phyloP scores from a whole-genome alignment of 345 rosid genomes.

The Kandelia obovata region DNA sequence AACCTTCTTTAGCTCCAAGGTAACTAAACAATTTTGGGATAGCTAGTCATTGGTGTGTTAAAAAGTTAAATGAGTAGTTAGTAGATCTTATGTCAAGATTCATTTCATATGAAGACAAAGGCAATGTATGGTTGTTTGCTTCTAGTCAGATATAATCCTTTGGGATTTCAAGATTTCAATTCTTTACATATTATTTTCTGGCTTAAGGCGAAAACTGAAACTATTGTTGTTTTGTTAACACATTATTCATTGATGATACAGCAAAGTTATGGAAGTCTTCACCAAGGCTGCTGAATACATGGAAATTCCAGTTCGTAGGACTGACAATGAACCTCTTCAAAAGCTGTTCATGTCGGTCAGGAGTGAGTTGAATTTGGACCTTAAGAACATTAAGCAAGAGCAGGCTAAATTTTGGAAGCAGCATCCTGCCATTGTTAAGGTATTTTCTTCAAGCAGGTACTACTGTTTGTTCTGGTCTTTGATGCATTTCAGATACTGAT shows the following conservation, averaged over 20 bases:
- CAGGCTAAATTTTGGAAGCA: slow-evolving; percentile 99
- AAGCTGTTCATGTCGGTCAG: slow-evolving; percentile 92
- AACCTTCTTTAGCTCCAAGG: slow-evolving; percentile 99
- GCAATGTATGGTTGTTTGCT: no score
- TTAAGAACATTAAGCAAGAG: slow-evolving; percentile 96
- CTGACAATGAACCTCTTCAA: slow-evolving; percentile 93
- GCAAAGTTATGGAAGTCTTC: slow-evolving; percentile 99
- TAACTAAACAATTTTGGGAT: slow-evolving; percentile 19
- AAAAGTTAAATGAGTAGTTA: background rate
- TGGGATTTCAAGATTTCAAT: background rate
- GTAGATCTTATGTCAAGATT: background rate
- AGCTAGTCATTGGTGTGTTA: background rate
- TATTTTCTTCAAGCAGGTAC: slow-evolving; percentile 21
- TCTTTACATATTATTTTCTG: background rate
- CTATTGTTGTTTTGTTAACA: slow-evolving; percentile 11
- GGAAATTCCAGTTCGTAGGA: slow-evolving; percentile 97
- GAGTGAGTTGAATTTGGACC: slow-evolving; percentile 94
- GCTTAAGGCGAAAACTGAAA: background rate
- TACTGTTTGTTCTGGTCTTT: slow-evolving; percentile 5
- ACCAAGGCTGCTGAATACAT: slow-evolving; percentile 92
- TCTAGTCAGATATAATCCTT: background rate
- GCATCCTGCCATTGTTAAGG: slow-evolving; percentile 97
- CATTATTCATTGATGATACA: slow-evolving; percentile 29
- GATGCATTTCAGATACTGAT: slow-evolving; percentile 11
- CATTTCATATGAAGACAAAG: no score